Evolutionary conservation across 805 yeast genomes (phyloP).

Genomic region (Grigorovia jiainica): DNA sequence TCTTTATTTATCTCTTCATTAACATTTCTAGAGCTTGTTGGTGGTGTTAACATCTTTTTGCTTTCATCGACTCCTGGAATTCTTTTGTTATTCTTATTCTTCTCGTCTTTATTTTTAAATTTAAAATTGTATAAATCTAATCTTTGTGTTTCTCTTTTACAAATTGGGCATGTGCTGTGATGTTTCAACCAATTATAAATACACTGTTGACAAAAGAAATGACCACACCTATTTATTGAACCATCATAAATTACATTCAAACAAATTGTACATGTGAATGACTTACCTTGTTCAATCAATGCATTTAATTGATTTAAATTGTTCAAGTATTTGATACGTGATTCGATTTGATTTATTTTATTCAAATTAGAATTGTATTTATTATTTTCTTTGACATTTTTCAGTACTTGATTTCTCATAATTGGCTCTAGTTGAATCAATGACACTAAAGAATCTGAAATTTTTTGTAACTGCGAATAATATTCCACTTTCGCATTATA

Average conservation of each 20-base stretch:
- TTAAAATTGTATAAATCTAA: slow-evolving; percentile 63
- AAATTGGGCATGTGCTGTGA: slow-evolving; percentile 65
- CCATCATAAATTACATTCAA: slow-evolving; percentile 63
- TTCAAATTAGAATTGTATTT: slow-evolving; percentile 15
- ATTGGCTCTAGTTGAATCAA: slow-evolving; percentile 27
- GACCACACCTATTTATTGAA: slow-evolving; percentile 83
- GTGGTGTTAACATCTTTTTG: neutral
- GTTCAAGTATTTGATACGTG: slow-evolving; percentile 41
- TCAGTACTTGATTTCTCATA: slow-evolving; percentile 11
- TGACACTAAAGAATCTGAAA: slow-evolving; percentile 72
- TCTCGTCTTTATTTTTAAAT: slow-evolving; percentile 20
- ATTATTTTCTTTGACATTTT: slow-evolving; percentile 15
- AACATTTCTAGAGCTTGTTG: neutral
- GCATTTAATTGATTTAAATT: slow-evolving; percentile 29
- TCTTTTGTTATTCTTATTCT: neutral
- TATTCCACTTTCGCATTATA: slow-evolving; percentile 78
- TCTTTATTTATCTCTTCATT: neutral
- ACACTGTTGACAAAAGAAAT: slow-evolving; percentile 79
- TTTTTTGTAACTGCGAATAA: slow-evolving; percentile 72
- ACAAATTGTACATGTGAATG: slow-evolving; percentile 65
- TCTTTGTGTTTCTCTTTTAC: slow-evolving; percentile 45
- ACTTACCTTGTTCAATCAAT: slow-evolving; percentile 24
- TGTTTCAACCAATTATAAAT: slow-evolving; percentile 60
- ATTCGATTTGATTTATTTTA: slow-evolving; percentile 25
- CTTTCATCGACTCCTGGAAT: neutral